These are phyloP conservation scores for Leptographium lundbergii DNA, from an alignment of 2,329 filamentous ascomycete genomes.

Conservation along the genomic window DNA sequence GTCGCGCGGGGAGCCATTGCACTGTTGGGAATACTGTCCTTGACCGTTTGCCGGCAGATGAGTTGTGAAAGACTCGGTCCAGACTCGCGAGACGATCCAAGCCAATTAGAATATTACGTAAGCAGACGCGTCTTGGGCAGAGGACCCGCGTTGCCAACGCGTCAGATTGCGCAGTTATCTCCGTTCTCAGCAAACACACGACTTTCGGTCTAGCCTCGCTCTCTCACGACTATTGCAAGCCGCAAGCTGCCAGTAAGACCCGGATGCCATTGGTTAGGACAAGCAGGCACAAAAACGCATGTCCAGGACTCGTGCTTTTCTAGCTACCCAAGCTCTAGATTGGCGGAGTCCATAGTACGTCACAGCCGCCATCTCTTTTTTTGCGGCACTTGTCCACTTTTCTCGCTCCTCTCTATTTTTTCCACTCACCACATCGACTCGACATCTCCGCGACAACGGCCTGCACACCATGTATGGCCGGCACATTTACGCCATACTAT, in stretches of 20 bases:
- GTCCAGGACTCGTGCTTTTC: not conserved
- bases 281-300: not conserved
- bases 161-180: not conserved
- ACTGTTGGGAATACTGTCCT: not conserved
- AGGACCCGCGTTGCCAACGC: not conserved
- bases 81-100: not conserved
- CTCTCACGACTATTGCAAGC: not conserved
- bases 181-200: not conserved
- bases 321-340: not conserved
- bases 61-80: not conserved
- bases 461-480: not conserved
- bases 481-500: not conserved
- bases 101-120: conserved; percentile 3
- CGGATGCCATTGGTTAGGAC: not conserved
- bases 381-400: not conserved
- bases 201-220: not conserved
- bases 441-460: not conserved
- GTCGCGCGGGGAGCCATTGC: conserved; percentile 18
- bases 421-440: not conserved
- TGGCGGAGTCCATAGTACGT: not conserved
- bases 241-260: not conserved
- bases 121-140: conserved; percentile 2
- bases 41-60: not conserved
- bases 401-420: not conserved
- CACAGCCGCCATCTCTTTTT: not conserved